These are phyloP conservation scores for Claviceps maximensis DNA, from an alignment of 2,329 filamentous ascomycete species.

Conservation along the genomic window DNA sequence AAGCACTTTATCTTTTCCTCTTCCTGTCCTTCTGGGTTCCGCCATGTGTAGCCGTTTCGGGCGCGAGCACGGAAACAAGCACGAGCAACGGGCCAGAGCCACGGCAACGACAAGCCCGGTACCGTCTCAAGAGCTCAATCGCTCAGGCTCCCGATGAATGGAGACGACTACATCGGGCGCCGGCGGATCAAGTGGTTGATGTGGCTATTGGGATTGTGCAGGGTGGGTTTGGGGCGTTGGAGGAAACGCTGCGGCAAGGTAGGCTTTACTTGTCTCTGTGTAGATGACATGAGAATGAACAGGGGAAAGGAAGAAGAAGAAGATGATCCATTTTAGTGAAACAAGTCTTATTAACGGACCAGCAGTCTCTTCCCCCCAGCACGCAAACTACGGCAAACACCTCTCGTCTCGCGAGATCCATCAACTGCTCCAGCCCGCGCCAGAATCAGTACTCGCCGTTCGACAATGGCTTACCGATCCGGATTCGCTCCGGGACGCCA, in stretches of 20 bases:
- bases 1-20: neutral
- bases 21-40: neutral
- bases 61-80: neutral
- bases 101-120: no score
- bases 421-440: neutral
- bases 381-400: neutral
- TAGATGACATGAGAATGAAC: no score
- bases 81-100: no score
- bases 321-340: no score
- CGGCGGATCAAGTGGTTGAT: neutral
- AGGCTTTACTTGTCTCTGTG: no score
- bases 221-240: neutral
- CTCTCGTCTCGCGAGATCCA: neutral
- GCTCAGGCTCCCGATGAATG: neutral
- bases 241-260: neutral
- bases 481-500: neutral
- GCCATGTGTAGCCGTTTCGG: neutral
- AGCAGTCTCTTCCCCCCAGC: neutral
- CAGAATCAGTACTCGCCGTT: neutral
- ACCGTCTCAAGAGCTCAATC: neutral
- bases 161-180: neutral
- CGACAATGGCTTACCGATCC: neutral
- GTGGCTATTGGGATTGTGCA: neutral
- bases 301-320: no score
- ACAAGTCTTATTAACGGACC: no score